Conservation (phyloP, 2,329 filamentous ascomycete species). For the Niveomyces coronatus region DNA sequence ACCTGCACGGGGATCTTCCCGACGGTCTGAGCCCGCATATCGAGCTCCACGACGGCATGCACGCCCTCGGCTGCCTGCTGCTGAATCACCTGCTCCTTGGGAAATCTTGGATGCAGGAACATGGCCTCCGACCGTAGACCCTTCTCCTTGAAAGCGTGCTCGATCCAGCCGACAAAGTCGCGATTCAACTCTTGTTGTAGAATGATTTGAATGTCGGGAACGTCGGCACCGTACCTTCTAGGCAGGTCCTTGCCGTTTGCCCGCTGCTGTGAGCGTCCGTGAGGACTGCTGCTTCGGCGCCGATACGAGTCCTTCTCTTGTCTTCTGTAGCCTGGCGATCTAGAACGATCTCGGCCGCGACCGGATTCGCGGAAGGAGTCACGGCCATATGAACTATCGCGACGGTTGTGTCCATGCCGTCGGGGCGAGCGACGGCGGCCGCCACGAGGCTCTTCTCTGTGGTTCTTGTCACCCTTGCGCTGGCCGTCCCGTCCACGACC, state of each 20-base stretch:
- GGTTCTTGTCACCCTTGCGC: conserved; percentile 28
- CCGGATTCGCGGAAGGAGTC: conserved; percentile 33
- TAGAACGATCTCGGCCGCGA: conserved; percentile 51
- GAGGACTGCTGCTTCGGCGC: conserved; percentile 61
- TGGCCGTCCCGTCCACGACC: conserved; percentile 27
- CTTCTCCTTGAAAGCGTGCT: conserved; percentile 61
- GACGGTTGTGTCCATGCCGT: conserved; percentile 43
- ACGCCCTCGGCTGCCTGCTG: conserved; percentile 84
- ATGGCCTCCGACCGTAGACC: conserved; percentile 70
- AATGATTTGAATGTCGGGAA: conserved; percentile 85
- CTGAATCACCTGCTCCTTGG: conserved; percentile 69
- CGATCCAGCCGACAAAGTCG: conserved; percentile 75
- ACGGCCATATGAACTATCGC: conserved; percentile 51
- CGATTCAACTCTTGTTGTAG: conserved; percentile 67
- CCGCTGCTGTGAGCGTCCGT: conserved; percentile 33
- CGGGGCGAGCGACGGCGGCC: conserved; percentile 48
- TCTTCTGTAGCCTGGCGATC: conserved; percentile 46
- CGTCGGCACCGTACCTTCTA: conserved; percentile 58
- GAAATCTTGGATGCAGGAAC: conserved; percentile 65
- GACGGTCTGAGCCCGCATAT: conserved; percentile 54
- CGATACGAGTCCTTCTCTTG: conserved; percentile 45
- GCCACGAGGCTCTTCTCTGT: conserved; percentile 56
- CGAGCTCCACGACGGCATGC: conserved; percentile 70
- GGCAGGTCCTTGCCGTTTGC: conserved; percentile 59
- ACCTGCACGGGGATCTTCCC: conserved; percentile 73